Conservation (phyloP, 768 basidiomycete genomes). For the Phlebiopsis flavidoalba region DNA sequence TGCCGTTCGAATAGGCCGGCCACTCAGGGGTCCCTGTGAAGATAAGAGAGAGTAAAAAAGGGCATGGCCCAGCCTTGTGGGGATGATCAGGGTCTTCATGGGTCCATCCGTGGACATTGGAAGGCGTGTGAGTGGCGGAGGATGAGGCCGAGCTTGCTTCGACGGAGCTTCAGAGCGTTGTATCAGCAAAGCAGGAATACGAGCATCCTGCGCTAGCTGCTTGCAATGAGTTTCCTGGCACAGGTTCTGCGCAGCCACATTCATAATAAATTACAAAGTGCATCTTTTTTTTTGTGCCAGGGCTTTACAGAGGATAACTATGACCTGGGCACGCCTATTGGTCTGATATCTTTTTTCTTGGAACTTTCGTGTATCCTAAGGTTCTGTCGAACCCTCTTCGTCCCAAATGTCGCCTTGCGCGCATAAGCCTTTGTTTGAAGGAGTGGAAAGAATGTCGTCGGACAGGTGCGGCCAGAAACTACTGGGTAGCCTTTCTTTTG, state of each 20-base stretch:
- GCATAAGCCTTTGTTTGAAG: slow-evolving; percentile 54
- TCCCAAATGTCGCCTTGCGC: slow-evolving; percentile 74
- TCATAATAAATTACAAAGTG: too few species aligned
- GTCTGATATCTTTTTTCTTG: slow-evolving; percentile 83
- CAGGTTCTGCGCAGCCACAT: slow-evolving; percentile 44
- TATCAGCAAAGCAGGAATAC: slow-evolving; percentile 78
- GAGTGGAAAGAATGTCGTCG: slow-evolving; percentile 54
- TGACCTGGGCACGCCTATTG: slow-evolving; percentile 76
- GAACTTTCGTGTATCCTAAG: slow-evolving; percentile 62
- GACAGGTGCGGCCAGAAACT: too few species aligned
- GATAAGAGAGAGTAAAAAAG: slow-evolving; percentile 75
- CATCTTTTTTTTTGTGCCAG: too few species aligned
- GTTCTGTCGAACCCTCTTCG: slow-evolving; percentile 39
- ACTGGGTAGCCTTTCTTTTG: slow-evolving; percentile 18
- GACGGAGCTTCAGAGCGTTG: slow-evolving; percentile 70
- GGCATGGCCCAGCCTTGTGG: slow-evolving; percentile 91
- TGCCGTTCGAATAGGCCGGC: slow-evolving; percentile 81
- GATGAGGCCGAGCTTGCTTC: slow-evolving; percentile 28
- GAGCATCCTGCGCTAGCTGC: slow-evolving; percentile 73
- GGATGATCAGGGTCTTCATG: slow-evolving; percentile 71
- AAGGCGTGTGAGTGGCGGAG: slow-evolving; percentile 11
- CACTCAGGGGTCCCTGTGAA: slow-evolving; percentile 81
- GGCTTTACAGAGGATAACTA: too few species aligned
- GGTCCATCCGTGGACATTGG: slow-evolving; percentile 86
- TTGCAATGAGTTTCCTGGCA: slow-evolving; percentile 72